A percentile compares a stretch with the other conserved stretches of the same genome.
Conservation (phyloP, 139 green algal genomes). For the Penium margaritaceum region DNA sequence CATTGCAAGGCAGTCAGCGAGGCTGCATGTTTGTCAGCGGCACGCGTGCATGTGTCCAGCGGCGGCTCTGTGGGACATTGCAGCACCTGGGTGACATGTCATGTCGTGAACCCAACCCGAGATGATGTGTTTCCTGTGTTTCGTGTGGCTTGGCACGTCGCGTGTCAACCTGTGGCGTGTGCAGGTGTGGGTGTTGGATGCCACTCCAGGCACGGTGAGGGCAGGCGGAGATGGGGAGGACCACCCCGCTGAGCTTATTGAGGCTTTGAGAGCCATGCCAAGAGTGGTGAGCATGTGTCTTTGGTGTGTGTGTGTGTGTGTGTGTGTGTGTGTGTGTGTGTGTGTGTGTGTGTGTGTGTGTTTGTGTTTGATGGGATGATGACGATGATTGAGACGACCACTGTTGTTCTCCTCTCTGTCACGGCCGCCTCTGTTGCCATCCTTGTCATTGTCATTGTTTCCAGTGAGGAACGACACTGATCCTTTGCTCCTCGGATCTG, state of each 20-base stretch:
- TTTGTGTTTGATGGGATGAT: too few relatives aligned
- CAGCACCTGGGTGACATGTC: background rate
- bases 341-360: too few relatives aligned
- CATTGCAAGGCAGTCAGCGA: too few relatives aligned
- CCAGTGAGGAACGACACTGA: too few relatives aligned
- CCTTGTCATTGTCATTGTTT: too few relatives aligned
- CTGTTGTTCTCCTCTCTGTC: too few relatives aligned
- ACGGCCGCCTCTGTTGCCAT: too few relatives aligned
- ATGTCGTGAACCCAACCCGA: background rate
- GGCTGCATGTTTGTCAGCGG: too few relatives aligned
- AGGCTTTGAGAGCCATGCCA: slow-evolving; percentile 57
- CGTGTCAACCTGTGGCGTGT: background rate
- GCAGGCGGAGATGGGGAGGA: slow-evolving; percentile 55
- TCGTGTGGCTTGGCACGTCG: background rate
- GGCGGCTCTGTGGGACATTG: too few relatives aligned
- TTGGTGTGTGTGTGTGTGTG: background rate
- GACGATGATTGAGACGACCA: too few relatives aligned
- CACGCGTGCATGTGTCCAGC: too few relatives aligned
- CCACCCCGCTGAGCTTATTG: slow-evolving; percentile 71
- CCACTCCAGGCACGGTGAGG: slow-evolving; percentile 71
- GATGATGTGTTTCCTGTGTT: background rate
- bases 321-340: background rate
- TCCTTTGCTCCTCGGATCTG: too few relatives aligned
- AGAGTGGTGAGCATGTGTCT: background rate
- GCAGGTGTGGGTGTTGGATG: slow-evolving; percentile 81